A percentile compares a stretch with the other conserved stretches of the same genome.
Conservation (phyloP, 768 basidiomycete genomes). For the Tricholoma sp. region DNA sequence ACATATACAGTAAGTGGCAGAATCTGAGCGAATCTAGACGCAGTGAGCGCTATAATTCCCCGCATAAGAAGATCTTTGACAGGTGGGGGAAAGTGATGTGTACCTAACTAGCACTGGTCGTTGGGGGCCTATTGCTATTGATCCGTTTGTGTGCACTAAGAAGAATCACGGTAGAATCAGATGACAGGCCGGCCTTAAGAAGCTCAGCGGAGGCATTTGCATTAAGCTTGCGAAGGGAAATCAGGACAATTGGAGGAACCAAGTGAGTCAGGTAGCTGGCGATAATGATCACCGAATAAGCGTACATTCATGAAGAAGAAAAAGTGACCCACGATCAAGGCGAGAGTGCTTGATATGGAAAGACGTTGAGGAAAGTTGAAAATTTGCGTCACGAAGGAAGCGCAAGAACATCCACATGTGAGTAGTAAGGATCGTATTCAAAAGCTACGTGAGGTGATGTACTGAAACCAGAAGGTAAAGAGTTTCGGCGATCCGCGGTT, state of each 20-base stretch:
- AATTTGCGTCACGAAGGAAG: not conserved
- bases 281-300: not conserved
- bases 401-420: not conserved
- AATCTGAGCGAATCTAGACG: not conserved
- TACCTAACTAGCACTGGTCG: not conserved
- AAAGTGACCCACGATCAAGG: not conserved
- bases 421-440: not conserved
- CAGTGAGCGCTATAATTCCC: not conserved
- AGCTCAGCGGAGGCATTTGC: not conserved
- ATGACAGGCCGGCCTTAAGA: not conserved
- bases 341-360: slow-evolving; percentile 2
- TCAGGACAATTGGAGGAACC: not conserved
- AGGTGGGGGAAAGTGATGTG: not conserved
- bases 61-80: not conserved
- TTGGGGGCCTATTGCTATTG: not conserved
- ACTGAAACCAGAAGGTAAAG: not conserved
- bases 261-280: not conserved
- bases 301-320: not conserved
- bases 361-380: not conserved
- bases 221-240: not conserved
- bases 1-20: not conserved
- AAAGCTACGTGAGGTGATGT: not conserved
- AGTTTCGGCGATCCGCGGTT: slow-evolving; percentile 3
- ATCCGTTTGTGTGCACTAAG: not conserved
- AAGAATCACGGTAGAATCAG: not conserved